Evolutionary conservation across 2,329 filamentous ascomycete genomes (phyloP), one percentile per base, ranked within the genome.

Genomic region (Penicillium sp.): DNA sequence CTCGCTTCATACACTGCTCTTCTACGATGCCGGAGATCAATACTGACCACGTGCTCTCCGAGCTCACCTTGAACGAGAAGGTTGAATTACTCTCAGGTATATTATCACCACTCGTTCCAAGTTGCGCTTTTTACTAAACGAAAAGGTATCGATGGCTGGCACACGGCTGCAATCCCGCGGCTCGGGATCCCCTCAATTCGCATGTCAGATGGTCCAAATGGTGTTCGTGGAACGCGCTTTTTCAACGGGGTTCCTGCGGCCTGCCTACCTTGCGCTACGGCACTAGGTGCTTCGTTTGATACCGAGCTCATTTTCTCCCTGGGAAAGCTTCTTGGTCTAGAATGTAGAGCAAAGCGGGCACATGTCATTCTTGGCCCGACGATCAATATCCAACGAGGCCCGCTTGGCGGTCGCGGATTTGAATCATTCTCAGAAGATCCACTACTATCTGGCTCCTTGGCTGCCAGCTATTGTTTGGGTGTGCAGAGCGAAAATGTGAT

Each of bases 401-500:
- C 81, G 1, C 35, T 63, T 2, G 65, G 64, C 13, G 65, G 65
- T 4, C 60, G 65, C 7, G 58, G 62, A 0, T 65, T 66, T 30
- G 64, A 67, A 45, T 63, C 58, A 1, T 66, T 61, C 33, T 55
- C 60, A 3, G 63, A 66, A 54, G 65, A 66, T 41, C 61, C 62
- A 8, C 46, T 62, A 50, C 55, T 65, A 8, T 55, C 60, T 13
- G 62, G 63, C 2, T 55, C 33, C 18, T 14, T 65, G 28, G 62
- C 63, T 7, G 51, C 47, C 10, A 48, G 46, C 1, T 56, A 57
- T 24, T 84, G 89, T 62, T 82, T 79, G 18, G 87, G 87, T 8
- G 74, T 86, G 45, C 87, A 92, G 64, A 83, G 84, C 24, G 84
- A 81, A 47, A 83, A 86, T 0, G 80, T 94, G 28, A 84, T 85